These are phyloP conservation scores for Beauveria medogensis DNA, from an alignment of 2,329 filamentous ascomycete species.

Conservation along the genomic window DNA sequence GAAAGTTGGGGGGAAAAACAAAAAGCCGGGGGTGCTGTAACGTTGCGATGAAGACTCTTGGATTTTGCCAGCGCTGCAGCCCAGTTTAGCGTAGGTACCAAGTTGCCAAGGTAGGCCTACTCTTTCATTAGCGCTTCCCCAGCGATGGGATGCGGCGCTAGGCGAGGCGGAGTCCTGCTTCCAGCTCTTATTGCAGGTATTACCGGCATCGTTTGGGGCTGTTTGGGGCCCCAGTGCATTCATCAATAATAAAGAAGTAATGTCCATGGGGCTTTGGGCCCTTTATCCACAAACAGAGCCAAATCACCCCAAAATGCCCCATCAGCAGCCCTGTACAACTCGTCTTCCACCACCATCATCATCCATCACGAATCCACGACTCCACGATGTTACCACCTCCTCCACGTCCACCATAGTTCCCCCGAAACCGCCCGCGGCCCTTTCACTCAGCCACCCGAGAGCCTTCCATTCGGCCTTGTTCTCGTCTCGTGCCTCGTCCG, in stretches of 20 bases:
- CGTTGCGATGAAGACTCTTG: conserved; percentile 15
- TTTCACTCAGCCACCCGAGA: background rate
- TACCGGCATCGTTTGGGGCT: too few species aligned
- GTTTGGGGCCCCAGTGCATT: too few species aligned
- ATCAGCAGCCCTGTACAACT: too few species aligned
- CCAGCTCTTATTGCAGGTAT: too few species aligned
- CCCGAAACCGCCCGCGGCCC: too few species aligned
- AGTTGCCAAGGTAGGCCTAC: too few species aligned
- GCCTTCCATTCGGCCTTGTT: background rate
- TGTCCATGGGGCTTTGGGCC: too few species aligned
- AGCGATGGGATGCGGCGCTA: background rate
- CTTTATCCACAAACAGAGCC: too few species aligned
- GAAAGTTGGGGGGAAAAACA: background rate
- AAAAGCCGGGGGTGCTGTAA: conserved; percentile 17
- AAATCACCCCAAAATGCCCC: too few species aligned
- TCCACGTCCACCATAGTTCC: background rate
- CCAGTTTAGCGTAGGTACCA: background rate
- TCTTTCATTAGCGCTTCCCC: background rate
- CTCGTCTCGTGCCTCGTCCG: background rate
- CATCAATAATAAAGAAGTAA: too few species aligned
- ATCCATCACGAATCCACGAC: too few species aligned
- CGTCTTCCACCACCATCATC: too few species aligned
- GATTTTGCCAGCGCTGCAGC: background rate
- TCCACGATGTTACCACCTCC: background rate
- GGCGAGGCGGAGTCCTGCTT: background rate